Base-by-base conservation (phyloP, 345 rosid species). In the Salix exigua region DNA sequence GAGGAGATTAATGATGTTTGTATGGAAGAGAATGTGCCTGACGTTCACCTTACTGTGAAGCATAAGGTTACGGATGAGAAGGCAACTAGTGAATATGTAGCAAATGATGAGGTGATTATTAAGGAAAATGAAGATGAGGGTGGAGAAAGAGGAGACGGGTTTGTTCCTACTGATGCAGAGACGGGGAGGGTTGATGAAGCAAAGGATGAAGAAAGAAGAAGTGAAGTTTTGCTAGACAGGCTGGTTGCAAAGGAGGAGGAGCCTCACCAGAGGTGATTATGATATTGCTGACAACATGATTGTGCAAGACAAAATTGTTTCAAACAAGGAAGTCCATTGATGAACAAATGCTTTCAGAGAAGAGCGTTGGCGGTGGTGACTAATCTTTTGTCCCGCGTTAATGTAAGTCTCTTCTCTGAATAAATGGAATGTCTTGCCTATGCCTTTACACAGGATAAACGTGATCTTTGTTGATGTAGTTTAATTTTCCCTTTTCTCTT, bases 331-430 rank as follows among this genome's bases (percentile, higher is more conserved):
- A 42, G 66, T 35, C 65, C 23, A 50, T 66, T 71, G 70, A 70
- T 74, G 77, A 75, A 28, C 33, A 66, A 46, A 19, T 53, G 8
- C 40, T n/a, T 19, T 18, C 28, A 9, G 58, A 66, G 72, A 80
- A 71, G 75, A 77, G 75, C 77, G 74, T 74, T 74, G 81, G 73
- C 61, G 37, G 73, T 48, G 85, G 76, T 78, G 83, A 85, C 71
- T 75, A 42, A 33, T 71, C 66, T 68, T 71, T 44, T 77, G 62
- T 61, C 79, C 71, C 65, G 73, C 66, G 70, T 70, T 77, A 42
- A 72, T 78, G 82, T 68, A 64, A 67, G 80, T 84, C 81, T 82
- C 85, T 81, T 81, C 77, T 65, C 73, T 81, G 82, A 69, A 82
- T 73, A 31, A 64, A 72, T 75, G 42, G 76, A 68, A 23, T 61